Conservation (phyloP, 345 rosid genomes). For the Eucalyptus polybractea region DNA sequence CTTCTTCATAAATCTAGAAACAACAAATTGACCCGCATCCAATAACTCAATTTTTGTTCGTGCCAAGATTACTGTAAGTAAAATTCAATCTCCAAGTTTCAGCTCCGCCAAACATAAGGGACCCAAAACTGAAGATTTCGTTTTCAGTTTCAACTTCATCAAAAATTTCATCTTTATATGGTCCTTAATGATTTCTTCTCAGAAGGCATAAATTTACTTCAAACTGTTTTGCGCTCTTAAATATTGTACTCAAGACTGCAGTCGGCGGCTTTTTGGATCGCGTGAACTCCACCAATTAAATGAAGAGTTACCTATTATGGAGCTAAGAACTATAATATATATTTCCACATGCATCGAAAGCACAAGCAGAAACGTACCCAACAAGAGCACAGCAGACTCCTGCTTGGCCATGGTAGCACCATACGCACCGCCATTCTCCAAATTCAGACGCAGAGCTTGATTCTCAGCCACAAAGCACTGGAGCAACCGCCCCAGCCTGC, state of each 20-base stretch:
- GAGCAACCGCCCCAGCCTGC: conserved; percentile 66
- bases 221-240: background rate
- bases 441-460: conserved; percentile 54
- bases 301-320: background rate
- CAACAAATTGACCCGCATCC: background rate
- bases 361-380: background rate
- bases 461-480: conserved; percentile 69
- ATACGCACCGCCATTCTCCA: conserved; percentile 32
- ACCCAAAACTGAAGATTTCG: background rate
- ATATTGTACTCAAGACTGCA: background rate
- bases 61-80: background rate
- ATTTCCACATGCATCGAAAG: background rate
- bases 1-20: background rate
- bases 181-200: background rate
- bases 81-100: background rate
- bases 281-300: background rate
- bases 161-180: background rate
- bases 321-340: background rate
- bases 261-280: background rate
- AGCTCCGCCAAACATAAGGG: background rate
- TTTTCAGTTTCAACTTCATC: background rate
- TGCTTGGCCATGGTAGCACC: conserved; percentile 74
- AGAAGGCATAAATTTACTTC: background rate
- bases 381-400: conserved; percentile 4
- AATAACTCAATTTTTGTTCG: too few relatives aligned